phyloP scores from a whole-genome alignment of 495 filamentous ascomycete species.

The Glarea lozoyensis region DNA sequence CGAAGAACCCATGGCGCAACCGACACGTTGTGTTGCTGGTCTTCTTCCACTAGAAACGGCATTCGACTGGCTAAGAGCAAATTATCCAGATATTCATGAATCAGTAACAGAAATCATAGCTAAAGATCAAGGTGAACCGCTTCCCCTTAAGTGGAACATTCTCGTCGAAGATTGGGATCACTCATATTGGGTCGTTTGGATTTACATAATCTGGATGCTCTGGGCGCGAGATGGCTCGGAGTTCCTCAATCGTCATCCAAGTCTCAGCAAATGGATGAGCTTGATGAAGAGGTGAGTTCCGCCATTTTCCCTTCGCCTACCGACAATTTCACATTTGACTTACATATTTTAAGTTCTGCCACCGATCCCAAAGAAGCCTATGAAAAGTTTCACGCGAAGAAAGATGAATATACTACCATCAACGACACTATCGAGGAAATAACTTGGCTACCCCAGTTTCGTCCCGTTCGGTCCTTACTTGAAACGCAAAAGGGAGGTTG shows the following conservation, averaged over 20 bases:
- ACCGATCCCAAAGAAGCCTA: not conserved
- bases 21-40: no score
- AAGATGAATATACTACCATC: slow-evolving; percentile 5
- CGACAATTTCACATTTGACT: not conserved
- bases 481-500: not conserved
- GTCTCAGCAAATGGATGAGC: slow-evolving; percentile 1
- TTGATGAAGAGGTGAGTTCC: slow-evolving; percentile 3
- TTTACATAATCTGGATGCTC: slow-evolving; percentile 10
- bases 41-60: slow-evolving; percentile 13
- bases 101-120: slow-evolving; percentile 7
- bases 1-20: no score
- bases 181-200: slow-evolving; percentile 16
- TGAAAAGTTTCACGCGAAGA: slow-evolving; percentile 1
- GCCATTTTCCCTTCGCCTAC: not conserved
- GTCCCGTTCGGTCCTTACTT: not conserved
- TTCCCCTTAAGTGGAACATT: slow-evolving; percentile 15
- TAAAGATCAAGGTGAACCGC: slow-evolving; percentile 13
- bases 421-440: slow-evolving; percentile 6
- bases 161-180: slow-evolving; percentile 17
- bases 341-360: not conserved
- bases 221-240: slow-evolving; percentile 7
- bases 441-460: slow-evolving; percentile 1
- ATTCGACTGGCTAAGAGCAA: slow-evolving; percentile 5
- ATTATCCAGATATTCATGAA: slow-evolving; percentile 2
- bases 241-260: slow-evolving; percentile 1